Percentiles rank a stretch among this genome's conserved stretches.
Conservation (phyloP, 257 asterid species). For the Solanum sejunctum region DNA sequence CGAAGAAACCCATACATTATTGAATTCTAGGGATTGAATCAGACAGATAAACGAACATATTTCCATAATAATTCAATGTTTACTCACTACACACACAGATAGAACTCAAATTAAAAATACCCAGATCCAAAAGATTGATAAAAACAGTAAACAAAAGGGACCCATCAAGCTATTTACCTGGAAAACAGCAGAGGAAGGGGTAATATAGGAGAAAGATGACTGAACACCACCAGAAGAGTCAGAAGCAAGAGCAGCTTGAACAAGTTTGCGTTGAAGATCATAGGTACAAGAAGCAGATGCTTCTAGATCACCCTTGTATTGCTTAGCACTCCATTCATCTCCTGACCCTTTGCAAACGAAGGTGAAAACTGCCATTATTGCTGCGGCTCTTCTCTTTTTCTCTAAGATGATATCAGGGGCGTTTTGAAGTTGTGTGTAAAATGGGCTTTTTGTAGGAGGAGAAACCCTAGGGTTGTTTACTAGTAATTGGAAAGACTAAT, state of each 20-base stretch:
- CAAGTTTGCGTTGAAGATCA: conserved; percentile 74
- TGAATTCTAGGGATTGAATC: background rate
- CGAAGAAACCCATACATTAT: background rate
- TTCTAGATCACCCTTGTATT: conserved; percentile 41
- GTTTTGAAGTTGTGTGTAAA: background rate
- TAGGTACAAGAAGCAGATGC: conserved; percentile 39
- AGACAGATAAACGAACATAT: background rate
- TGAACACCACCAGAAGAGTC: conserved; percentile 71
- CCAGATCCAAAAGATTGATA: background rate
- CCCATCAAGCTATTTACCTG: conserved; percentile 25
- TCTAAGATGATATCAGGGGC: background rate
- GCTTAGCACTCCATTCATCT: conserved; percentile 50
- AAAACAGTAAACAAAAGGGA: background rate
- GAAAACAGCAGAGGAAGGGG: conserved; percentile 70
- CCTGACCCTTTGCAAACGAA: conserved; percentile 36
- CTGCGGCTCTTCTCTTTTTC: background rate
- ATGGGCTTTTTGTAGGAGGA: background rate
- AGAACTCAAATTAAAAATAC: background rate
- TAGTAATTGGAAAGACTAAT: background rate
- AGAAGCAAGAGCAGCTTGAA: conserved; percentile 47
- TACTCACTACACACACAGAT: background rate
- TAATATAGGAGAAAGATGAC: conserved; percentile 61
- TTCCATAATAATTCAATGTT: background rate
- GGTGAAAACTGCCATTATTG: conserved; percentile 56
- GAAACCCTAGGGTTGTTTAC: background rate